Evolutionary conservation across 2,329 filamentous ascomycete genomes (phyloP), one percentile per base, ranked within the genome.

Genomic region (Colletotrichum sp.): DNA sequence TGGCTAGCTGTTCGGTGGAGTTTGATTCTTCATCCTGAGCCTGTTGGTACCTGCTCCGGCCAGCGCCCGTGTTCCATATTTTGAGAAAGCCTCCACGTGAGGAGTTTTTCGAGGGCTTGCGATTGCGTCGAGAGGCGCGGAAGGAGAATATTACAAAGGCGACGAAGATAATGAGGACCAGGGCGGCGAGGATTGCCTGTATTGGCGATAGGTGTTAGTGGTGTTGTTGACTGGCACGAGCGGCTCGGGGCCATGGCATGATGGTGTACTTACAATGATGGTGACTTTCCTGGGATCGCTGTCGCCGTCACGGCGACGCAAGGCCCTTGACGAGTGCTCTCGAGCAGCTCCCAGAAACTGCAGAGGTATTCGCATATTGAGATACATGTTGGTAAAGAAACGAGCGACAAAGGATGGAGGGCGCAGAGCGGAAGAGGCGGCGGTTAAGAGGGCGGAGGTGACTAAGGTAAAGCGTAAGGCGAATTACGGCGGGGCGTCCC

Each of bases 61-160:
- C 55, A 10, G 56, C 70, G 55, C 76, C 70, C 36, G 48, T 56
- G 18, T 58, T 67, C 64, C 69, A 72, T 64, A 74, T 64, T 34
- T 70, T 77, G 25, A 76, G 43, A 32, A 76, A 76, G n/a, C 74
- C 71, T n/a, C 70, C 28, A 15, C 56, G n/a, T 15, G 56, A 25
- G 8, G 30, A 62, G n/a, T 39, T 48, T 5, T 64, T 66, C 2
- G 64, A 36, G 34, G 22, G 62, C 15, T 88, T 83, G 70, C 82
- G 85, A 76, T 89, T 83, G 30, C 70, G 75, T 67, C 79, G 80
- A 18, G 80, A 52, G 64, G 75, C 75, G 52, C 81, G 80, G 48
- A 80, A 52, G 6, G 77, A 68, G 32, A 82, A 74, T 34, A 77
- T 69, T 43, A 78, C 56, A 55, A 78, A 74, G 52, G 73, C 75